Evolutionary conservation across 2,329 filamentous ascomycete species (phyloP), one percentile per base, ranked within the genome.

Genomic region (Aspergillus candidus): DNA sequence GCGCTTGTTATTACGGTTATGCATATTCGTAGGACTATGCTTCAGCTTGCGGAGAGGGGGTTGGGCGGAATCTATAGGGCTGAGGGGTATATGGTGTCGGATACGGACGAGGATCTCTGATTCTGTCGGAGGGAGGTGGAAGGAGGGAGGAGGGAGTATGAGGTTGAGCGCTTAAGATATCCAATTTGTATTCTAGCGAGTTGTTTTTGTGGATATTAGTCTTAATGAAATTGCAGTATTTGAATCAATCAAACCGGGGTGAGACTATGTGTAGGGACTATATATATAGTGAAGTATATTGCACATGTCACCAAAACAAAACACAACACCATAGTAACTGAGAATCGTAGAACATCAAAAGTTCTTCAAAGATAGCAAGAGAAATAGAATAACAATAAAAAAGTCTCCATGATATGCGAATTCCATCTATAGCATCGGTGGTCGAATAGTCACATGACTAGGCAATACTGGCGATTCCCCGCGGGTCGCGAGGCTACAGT

Each of bases 1-100:
- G 76, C 77, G 0, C 51, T 82, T 39, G 75, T 78, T 0, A 77
- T 82, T 45, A 63, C 77, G 5, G 66, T 78, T 10, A 69, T 77
- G 48, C 73, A 78, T 55, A 71, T 73, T 41, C 69, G 77, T 4
- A 73, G 75, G 46, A 68, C 71, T 30, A 70, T 77, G 68, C 50
- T 70, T 40, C 60, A 69, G 43, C 61, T 78, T 15, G 66, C 68
- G 33, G 58, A 68, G 31, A 62, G 53, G 7, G 52, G 58, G 4
- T 17, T 38, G n/a, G 48, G 46, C 17, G 50, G 50, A 6, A 48
- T 53, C 38, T 40, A 46, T 48, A 52, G 45, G 38, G 13, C 37
- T 35, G 13, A 32, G n/a, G 39, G 40, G 14, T 14, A 30, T 22
- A 31, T n/a, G 8, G 27, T 27, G 7, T 14, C 18, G 11, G 37